Percentiles rank a stretch among this genome's conserved stretches.
phyloP scores from a whole-genome alignment of 164 flowering plant species.

The Stephania yunnanensis region DNA sequence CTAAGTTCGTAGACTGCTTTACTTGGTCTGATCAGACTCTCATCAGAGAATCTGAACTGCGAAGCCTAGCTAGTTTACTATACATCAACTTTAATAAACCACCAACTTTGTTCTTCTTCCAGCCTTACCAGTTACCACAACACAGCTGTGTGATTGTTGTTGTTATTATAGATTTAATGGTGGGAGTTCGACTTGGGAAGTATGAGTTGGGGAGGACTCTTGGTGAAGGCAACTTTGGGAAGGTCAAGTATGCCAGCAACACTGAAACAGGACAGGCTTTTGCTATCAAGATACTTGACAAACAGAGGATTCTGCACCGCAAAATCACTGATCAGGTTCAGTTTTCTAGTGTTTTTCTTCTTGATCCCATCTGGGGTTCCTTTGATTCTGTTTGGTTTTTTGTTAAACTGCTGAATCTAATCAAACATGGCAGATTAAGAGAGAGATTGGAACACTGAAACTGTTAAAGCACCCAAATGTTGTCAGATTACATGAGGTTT shows the following conservation, averaged over 20 bases:
- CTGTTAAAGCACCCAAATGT: constrained; percentile 89
- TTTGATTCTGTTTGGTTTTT: neutral
- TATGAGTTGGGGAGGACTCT: constrained; percentile 81
- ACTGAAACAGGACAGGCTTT: constrained; percentile 52
- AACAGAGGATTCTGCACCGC: constrained; percentile 50
- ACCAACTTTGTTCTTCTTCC: no score
- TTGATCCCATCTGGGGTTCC: neutral
- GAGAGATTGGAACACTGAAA: constrained; percentile 88
- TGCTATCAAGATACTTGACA: constrained; percentile 85
- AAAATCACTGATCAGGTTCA: constrained; percentile 69
- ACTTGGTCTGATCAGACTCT: no score
- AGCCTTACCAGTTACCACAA: no score
- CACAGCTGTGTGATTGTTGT: no score
- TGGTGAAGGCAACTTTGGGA: constrained; percentile 93
- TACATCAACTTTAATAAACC: no score
- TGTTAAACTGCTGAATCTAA: neutral
- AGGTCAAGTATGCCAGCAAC: constrained; percentile 67
- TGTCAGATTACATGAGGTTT: constrained; percentile 74
- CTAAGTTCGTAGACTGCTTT: no score
- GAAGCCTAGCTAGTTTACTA: no score
- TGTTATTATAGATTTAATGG: neutral
- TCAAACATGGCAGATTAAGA: constrained; percentile 53
- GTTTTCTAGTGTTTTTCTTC: neutral
- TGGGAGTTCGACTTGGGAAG: constrained; percentile 79
- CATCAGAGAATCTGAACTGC: no score